Evolutionary conservation across 1,284 basidiomycete genomes (phyloP), one percentile per base, ranked within the genome.

Genomic region (Fomitopsis schrenkii): DNA sequence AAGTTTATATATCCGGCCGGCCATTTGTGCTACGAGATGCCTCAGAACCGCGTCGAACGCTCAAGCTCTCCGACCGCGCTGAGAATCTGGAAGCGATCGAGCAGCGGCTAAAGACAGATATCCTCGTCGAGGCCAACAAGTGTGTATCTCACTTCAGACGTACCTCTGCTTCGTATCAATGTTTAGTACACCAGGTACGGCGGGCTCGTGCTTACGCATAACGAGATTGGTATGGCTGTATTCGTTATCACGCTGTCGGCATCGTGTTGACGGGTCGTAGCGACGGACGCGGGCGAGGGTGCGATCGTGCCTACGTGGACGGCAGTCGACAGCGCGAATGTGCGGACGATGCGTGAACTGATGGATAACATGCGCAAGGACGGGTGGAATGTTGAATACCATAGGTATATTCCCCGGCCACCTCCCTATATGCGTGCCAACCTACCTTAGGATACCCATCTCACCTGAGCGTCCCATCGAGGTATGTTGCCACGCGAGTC

Each of bases 1-100:
- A 76, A 84, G 87, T 97, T 45, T 96, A 95, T 71, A 96, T 98
- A 63, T 95, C 94, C 58, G 94, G 94, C 12, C 85, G 95, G 35
- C 95, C 97, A 0, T 99, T 97, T 70, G 97, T 99, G 14, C 81
- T 99, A n/a, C 85, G 97, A 55, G 97, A 99, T 73, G 88, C 93
- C 0, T 85, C 93, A 14, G 87, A 91, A 61, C 97, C 97, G 1
- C 84, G 91, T 61, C 83, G 86, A 57, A 93, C 91, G 0, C 81
- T 98, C 60, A 82, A 88, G 17, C 77, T 98, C 45, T 97, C 94
- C 17, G 94, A 97, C 73, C 86, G 97, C 42, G 93, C 96, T 0
- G 91, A 95, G 74, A 98, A 97, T 71, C 80, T 99, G 10, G 97
- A 99, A 74, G 95, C 89, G 3, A 98, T 99, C 64, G 97, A 99